Evolutionary conservation across 352 stramenopile genomes (phyloP), one percentile per base, ranked within the genome.

Genomic region (Pythium apleroticum): DNA sequence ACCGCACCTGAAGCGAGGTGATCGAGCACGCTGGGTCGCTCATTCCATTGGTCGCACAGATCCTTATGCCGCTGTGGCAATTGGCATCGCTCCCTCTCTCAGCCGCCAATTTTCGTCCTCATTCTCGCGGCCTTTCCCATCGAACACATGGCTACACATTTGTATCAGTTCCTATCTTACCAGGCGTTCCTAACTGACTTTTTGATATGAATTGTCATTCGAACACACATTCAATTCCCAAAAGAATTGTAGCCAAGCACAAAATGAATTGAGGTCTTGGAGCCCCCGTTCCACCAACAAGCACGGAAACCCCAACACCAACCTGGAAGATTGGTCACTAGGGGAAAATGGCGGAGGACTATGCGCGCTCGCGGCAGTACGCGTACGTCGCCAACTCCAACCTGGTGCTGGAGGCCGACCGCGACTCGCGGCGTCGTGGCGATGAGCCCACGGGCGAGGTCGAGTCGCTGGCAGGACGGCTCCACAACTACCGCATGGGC

Each of bases 301-400:
- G 24, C 31, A 39, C 7, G 55, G 59, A 37, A 30, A 27, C 15
- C 28, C 14, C 57, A 57, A 58, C 28, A 27, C n/a, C 12, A n/a
- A 31, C 14, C 24, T n/a, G 30, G 53, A 66, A 66, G 59, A 66
- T 66, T 66, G 59, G 59, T 43, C 49, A 20, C 1, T 35, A 54
- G 27, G 14, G 15, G 33, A 25, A 7, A 6, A 97, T 97, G 91
- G 88, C 90, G 24, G 88, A 97, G 77, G 90, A 97, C 57, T 84
- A 89, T 59, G 89, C 88, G 57, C 89, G 90, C 20, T 93, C 88
- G 68, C 78, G 89, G 57, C 88, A 97, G 71, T 98, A 98, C 84
- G 90, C 93, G 64, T 98, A 98, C 81, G 69, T 76, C 64, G 77
- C 92, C 71, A 98, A 98, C 82, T 97, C 90, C 31, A 98, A 98